Evolutionary conservation across 1,284 basidiomycete species (phyloP), one percentile per base, ranked within the genome.

Genomic region (Austropuccinia psidii): DNA sequence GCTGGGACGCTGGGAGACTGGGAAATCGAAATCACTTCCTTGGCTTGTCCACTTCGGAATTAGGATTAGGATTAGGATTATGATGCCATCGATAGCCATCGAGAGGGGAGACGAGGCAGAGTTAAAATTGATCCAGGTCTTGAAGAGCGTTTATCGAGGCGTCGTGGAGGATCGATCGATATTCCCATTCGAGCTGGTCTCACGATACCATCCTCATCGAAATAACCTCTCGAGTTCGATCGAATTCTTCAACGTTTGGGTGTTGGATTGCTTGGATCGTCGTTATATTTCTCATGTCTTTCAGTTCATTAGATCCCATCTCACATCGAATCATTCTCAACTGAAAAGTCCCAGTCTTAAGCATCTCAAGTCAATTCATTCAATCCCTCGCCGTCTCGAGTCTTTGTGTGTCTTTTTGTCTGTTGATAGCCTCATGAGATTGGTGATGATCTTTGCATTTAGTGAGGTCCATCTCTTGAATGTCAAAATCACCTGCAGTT

Each of bases 171-270:
- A n/a, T n/a, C n/a, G n/a, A n/a, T n/a, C n/a, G n/a, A n/a, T n/a
- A n/a, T 65, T 70, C 31, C 68, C 68, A n/a, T 70, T 70, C 21
- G 57, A 70, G 27, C 35, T 70, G 17, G 21, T 70, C 55, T 60
- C 68, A 4, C 54, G 57, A 27, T 54, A 69, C 6, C 19, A n/a
- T 27, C 43, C 52, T 43, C 37, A 27, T 27, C 31, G 24, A 21
- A 35, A 27, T n/a, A 27, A 49, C 13, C 5, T 15, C 4, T 29
- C 5, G 2, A n/a, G 4, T 31, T 4, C 2, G 2, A 29, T 24
- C 31, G 41, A 13, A 9, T 60, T n/a, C 9, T 37, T 69, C 1
- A 17, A 13, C 7, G 57, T 70, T 33, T 70, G 68, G 68, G 27
- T 70, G 1, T 60, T 70, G 7, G 68, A 70, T 58, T 61, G 57